Base-by-base conservation (phyloP, 1,284 basidiomycete genomes). In the Stereum hirsutum region DNA sequence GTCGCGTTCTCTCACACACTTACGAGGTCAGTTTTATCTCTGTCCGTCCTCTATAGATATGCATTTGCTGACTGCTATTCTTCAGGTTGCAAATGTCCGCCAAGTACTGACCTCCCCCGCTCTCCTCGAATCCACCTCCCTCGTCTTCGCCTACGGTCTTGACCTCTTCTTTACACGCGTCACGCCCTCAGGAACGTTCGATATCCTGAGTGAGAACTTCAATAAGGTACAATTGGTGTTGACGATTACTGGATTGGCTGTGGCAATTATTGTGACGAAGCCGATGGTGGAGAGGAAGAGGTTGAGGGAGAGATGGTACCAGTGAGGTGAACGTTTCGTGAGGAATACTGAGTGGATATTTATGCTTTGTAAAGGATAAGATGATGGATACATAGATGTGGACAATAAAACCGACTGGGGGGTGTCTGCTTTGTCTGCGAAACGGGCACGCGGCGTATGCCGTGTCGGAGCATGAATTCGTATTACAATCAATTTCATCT, bases 211-310 rank as follows among this genome's bases (percentile, higher is more conserved):
- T 57, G 80, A 89, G 62, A 77, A 73, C 56, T 99, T 99, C 64
- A 98, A 98, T 68, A 97, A 98, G 69, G 68, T 69, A 0, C 95
- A 99, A 63, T 71, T 99, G 24, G 75, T 96, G 48, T 59, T 93
- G 34, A 98, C 93, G 0, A 77, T 96, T 12, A 63, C 66, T 0
- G 89, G 75, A 0, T 62, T 99, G 43, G 70, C 69, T 0, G 58
- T 76, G 3, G 93, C 84, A 3, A 89, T 97, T 46, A 57, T 78
- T 15, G 59, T 94, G 28, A 82, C 85, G 10, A 79, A 75, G 56
- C 86, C 87, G 38, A 82, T 89, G 69, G 83, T 89, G 15, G 59
- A 60, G 52, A 64, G 72, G 57, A 89, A 83, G 57, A 65, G 60
- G 49, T 57, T 86, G 51, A 68, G 72, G 49, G 81, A 83, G 57